A percentile compares a stretch with the other conserved stretches of the same genome.
Conservation (phyloP, 1,284 basidiomycete genomes). For the Trichosporon faecale region DNA sequence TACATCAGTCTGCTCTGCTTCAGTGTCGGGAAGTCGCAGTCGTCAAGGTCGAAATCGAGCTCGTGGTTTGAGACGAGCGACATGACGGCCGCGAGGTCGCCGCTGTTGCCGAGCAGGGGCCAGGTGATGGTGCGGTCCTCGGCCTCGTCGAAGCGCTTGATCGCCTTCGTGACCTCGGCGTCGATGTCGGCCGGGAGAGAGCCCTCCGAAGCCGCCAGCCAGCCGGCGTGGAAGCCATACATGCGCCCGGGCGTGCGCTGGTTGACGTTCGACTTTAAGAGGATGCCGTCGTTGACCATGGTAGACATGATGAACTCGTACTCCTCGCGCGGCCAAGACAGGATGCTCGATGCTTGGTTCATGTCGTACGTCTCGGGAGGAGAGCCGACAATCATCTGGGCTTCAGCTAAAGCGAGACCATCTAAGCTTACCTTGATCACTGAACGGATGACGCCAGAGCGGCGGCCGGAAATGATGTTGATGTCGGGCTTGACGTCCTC, state of each 20-base stretch:
- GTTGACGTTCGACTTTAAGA: constrained; percentile 26
- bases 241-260: constrained; percentile 23
- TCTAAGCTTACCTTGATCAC: constrained; percentile 63
- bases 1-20: constrained; percentile 28
- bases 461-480: background rate
- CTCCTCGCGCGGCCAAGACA: constrained; percentile 60
- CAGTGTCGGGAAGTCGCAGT: constrained; percentile 29
- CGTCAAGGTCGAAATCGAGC: constrained; percentile 38
- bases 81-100: constrained; percentile 43
- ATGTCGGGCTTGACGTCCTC: constrained; percentile 13
- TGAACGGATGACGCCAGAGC: constrained; percentile 60
- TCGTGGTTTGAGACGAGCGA: constrained; percentile 41
- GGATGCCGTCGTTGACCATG: constrained; percentile 36
- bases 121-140: constrained; percentile 25
- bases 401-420: constrained; percentile 11
- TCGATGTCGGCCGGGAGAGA: constrained; percentile 62
- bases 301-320: constrained; percentile 56
- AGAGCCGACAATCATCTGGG: constrained; percentile 65
- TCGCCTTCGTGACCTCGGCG: constrained; percentile 57
- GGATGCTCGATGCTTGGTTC: constrained; percentile 58
- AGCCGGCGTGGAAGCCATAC: constrained; percentile 44
- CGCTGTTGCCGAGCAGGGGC: constrained; percentile 36
- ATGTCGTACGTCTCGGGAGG: constrained; percentile 65
- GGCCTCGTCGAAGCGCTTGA: constrained; percentile 63
- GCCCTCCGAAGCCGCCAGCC: constrained; percentile 55